Evolutionary conservation across 345 rosid genomes (phyloP).

Genomic region (Boechera stricta): DNA sequence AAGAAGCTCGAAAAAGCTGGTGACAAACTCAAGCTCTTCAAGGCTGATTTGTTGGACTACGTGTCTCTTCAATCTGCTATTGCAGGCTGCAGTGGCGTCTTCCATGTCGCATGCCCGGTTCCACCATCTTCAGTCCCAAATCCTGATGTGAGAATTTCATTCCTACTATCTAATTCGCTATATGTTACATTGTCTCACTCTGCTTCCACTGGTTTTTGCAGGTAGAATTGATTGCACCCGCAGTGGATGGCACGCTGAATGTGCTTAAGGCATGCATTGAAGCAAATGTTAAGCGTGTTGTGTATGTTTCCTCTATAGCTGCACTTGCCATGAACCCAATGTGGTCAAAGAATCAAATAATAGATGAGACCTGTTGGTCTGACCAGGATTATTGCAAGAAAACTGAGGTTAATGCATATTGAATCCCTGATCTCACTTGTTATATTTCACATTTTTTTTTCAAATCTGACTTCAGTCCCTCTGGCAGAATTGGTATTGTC

Average conservation of each 20-base stretch:
- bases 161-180: background rate
- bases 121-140: constrained; percentile 52
- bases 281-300: constrained; percentile 64
- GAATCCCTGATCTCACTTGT: constrained; percentile 9
- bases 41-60: constrained; percentile 68
- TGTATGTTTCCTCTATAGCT: constrained; percentile 64
- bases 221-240: constrained; percentile 68
- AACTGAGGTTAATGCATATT: constrained; percentile 49
- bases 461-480: constrained; percentile 9
- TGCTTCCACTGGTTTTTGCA: constrained; percentile 19
- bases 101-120: constrained; percentile 78
- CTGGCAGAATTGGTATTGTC: constrained; percentile 72
- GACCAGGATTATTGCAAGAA: constrained; percentile 58
- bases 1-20: constrained; percentile 57
- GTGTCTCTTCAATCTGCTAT: constrained; percentile 54
- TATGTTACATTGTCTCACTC: constrained; percentile 7
- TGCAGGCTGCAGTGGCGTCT: constrained; percentile 63
- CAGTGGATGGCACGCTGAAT: constrained; percentile 70
- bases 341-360: constrained; percentile 57
- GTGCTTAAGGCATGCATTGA: constrained; percentile 69
- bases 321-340: constrained; percentile 60
- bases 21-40: constrained; percentile 64
- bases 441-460: background rate
- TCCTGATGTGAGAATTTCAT: constrained; percentile 45
- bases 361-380: constrained; percentile 73